Percentiles rank a stretch among this genome's conserved stretches.
Conservation (phyloP, 768 basidiomycete genomes). For the Cystoderma amianthinum region DNA sequence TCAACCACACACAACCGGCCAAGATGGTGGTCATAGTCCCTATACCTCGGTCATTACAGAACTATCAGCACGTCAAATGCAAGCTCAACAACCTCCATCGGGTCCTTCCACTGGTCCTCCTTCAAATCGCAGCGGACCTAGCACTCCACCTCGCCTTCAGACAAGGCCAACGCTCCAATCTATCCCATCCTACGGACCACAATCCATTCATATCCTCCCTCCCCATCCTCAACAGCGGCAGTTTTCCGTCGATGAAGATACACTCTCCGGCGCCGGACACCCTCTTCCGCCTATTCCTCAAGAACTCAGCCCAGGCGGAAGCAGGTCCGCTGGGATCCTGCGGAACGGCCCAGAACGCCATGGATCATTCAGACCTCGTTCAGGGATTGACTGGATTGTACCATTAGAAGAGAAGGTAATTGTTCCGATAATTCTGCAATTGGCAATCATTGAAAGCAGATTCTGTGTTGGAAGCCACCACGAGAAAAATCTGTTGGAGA, state of each 20-base stretch:
- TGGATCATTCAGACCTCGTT: not conserved
- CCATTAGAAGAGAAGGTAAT: not conserved
- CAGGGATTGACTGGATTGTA: not conserved
- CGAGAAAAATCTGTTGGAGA: constrained; percentile 26
- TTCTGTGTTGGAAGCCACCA: not conserved
- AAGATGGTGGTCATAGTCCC: not conserved
- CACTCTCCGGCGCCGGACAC: not conserved
- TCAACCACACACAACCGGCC: too few relatives aligned
- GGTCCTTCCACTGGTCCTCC: not conserved
- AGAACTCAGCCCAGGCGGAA: not conserved
- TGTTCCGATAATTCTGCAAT: not conserved
- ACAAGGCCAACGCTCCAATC: not conserved
- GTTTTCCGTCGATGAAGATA: not conserved
- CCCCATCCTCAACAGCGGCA: not conserved
- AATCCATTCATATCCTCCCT: not conserved
- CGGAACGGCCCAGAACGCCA: not conserved
- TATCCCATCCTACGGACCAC: not conserved
- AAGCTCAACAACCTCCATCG: not conserved
- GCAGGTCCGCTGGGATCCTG: not conserved
- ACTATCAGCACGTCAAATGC: not conserved
- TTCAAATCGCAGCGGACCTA: not conserved
- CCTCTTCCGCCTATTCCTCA: not conserved
- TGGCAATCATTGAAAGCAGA: not conserved
- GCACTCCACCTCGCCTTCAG: not conserved
- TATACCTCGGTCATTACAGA: not conserved